These are phyloP conservation scores for Fusarium kyushuense DNA, from an alignment of 2,329 filamentous ascomycete genomes.

Conservation along the genomic window DNA sequence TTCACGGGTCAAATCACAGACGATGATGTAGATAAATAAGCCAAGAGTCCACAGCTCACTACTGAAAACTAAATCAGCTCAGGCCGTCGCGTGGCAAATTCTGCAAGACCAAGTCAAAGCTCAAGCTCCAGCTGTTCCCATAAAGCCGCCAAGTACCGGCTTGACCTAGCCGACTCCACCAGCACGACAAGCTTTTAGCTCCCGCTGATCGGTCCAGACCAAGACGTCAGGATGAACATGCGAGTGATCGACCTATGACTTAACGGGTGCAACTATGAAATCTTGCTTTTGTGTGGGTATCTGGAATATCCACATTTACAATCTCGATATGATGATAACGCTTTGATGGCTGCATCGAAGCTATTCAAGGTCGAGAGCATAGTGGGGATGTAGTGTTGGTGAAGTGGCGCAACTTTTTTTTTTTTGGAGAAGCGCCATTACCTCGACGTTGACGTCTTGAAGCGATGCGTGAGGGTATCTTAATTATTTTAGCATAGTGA, in stretches of 20 bases:
- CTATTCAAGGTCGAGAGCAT: background rate
- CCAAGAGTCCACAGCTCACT: background rate
- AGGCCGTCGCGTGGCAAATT: background rate
- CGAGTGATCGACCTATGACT: constrained; percentile 2
- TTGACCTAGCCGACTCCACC: background rate
- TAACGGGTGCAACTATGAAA: background rate
- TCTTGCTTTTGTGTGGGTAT: constrained; percentile 2
- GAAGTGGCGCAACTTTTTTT: background rate
- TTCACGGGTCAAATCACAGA: too few relatives aligned
- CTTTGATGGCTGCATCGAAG: background rate
- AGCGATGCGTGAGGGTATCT: fast-evolving
- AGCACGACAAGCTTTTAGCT: constrained; percentile 7
- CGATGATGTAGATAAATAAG: too few relatives aligned
- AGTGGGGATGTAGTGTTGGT: background rate
- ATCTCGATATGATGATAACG: background rate
- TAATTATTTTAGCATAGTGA: background rate
- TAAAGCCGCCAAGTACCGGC: background rate
- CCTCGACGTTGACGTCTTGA: background rate
- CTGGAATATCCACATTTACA: background rate
- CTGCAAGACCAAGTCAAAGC: background rate
- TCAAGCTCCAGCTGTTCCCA: background rate
- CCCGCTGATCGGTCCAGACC: constrained; percentile 4
- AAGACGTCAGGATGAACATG: constrained; percentile 4
- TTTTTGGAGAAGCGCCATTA: background rate
- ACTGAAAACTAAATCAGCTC: background rate